These are phyloP conservation scores for Soucietia sequanensis DNA, from an alignment of 805 yeast genomes.

Conservation along the genomic window DNA sequence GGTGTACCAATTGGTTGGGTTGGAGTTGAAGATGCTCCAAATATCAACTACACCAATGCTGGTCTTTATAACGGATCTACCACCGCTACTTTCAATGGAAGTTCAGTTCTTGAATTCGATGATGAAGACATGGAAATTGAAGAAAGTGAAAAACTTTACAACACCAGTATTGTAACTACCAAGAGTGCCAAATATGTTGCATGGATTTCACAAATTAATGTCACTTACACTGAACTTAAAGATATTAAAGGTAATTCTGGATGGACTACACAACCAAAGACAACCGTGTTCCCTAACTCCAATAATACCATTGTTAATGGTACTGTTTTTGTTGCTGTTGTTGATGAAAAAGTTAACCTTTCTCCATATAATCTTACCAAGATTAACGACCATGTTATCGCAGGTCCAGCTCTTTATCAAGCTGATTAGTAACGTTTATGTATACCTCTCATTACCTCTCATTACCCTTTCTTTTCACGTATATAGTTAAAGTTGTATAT, in stretches of 20 bases:
- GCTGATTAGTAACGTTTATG: neutral
- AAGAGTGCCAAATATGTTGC: neutral
- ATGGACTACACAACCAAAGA: constrained; percentile 1
- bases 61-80: constrained; percentile 5
- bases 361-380: constrained; percentile 1
- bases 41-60: constrained; percentile 4
- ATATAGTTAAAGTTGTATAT: too few relatives aligned
- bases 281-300: constrained; percentile 2
- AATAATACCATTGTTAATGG: constrained; percentile 4
- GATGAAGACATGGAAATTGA: neutral
- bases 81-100: neutral
- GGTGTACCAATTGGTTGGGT: constrained; percentile 3
- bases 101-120: neutral
- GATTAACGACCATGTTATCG: constrained; percentile 1
- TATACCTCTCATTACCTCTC: too few relatives aligned
- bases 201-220: constrained; percentile 2
- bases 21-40: neutral
- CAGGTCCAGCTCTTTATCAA: constrained; percentile 2
- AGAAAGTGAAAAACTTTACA: neutral
- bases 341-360: neutral
- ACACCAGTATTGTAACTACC: neutral
- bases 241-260: neutral
- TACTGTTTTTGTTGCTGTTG: constrained; percentile 1
- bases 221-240: constrained; percentile 1
- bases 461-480: too few relatives aligned